Conservation (phyloP, 2,329 filamentous ascomycete genomes). For the Penicillium sp. region DNA sequence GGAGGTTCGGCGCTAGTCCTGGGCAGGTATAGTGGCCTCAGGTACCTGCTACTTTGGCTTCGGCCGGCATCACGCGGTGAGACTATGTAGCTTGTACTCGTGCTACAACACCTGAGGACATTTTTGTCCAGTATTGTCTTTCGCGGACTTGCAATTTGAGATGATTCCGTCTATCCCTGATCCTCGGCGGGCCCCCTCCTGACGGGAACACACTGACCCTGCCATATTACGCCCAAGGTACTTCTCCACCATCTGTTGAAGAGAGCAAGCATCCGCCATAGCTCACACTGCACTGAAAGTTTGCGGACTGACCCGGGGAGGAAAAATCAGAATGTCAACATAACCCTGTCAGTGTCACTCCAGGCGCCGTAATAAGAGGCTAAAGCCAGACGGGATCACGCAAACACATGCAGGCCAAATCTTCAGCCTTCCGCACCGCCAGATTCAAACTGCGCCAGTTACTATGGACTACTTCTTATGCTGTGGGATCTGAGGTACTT, state of each 20-base stretch:
- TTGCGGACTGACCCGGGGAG: neutral
- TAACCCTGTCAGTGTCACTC: constrained; percentile 16
- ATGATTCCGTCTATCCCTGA: neutral
- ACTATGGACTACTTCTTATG: neutral
- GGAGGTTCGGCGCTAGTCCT: constrained; percentile 30
- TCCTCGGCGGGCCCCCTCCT: neutral
- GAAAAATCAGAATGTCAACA: neutral
- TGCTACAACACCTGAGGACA: neutral
- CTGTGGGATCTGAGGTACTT: neutral
- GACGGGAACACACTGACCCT: neutral
- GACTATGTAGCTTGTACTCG: constrained; percentile 12
- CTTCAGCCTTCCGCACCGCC: constrained; percentile 3
- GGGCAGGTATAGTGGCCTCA: constrained; percentile 21
- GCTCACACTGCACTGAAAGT: constrained; percentile 20
- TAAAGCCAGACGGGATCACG: constrained; percentile 1
- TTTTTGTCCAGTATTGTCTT: neutral
- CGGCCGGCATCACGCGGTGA: neutral
- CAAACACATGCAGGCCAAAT: constrained; percentile 1
- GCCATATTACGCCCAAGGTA: neutral
- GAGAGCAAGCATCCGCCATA: neutral
- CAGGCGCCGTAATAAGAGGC: neutral
- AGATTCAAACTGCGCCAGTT: neutral
- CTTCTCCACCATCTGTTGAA: neutral
- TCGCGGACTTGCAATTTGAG: neutral
- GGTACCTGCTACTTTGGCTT: constrained; percentile 10